Conservation (phyloP, 106 monocot species). For the Acorus gramineus region DNA sequence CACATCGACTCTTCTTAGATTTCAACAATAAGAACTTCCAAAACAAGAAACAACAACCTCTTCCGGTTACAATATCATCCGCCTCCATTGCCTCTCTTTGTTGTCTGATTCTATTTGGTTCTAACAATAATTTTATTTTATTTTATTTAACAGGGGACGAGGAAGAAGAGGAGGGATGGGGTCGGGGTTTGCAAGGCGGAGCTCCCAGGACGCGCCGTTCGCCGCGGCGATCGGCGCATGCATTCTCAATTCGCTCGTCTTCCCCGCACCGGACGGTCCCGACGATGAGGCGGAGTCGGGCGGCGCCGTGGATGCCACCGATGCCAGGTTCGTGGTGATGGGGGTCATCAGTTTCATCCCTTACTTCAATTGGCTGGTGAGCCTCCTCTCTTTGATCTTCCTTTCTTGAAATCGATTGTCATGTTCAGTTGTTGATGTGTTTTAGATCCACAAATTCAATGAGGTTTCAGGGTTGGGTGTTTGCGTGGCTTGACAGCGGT, state of each 20-base stretch:
- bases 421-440: constrained; percentile 4
- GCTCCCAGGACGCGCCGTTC: constrained; percentile 76
- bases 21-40: too few species aligned
- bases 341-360: constrained; percentile 83
- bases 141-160: too few species aligned
- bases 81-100: too few species aligned
- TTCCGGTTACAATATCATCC: too few species aligned
- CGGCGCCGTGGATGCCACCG: constrained; percentile 44
- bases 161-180: constrained; percentile 2
- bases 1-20: too few species aligned
- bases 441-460: neutral
- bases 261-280: constrained; percentile 15
- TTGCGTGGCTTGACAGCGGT: constrained; percentile 89
- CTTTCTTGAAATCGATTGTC: neutral
- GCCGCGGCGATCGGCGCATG: constrained; percentile 76
- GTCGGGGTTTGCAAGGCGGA: constrained; percentile 34
- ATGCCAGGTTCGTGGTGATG: constrained; percentile 82
- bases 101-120: too few species aligned
- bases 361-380: constrained; percentile 99
- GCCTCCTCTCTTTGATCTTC: neutral
- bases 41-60: too few species aligned
- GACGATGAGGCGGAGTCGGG: constrained; percentile 21
- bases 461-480: constrained; percentile 70
- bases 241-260: constrained; percentile 58
- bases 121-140: too few species aligned